Evolutionary conservation across 805 yeast genomes (phyloP), one percentile per base, ranked within the genome.

Genomic region (Sugiyamaella qingdaonensis): DNA sequence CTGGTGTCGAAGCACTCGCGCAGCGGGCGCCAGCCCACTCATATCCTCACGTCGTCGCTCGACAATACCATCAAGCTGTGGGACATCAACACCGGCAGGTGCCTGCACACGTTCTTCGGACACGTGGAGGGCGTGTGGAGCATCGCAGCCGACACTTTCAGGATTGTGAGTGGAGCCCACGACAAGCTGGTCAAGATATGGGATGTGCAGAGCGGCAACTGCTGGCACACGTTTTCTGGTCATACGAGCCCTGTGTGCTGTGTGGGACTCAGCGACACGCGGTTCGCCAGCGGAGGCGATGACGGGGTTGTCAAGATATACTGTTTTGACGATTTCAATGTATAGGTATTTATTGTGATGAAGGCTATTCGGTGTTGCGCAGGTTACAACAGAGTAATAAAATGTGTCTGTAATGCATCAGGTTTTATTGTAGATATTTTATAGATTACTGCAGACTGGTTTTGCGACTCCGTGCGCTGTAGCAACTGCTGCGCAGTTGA

Each of bases 91-190:
- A 81, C 94, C 0, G 97, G 97, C 2, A 81, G 82, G 67, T 92
- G 98, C 65, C 80, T 90, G 10, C 77, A 97, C 54, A 94, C 99
- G 0, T 92, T 94, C 68, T 94, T 92, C 73, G 99, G 99, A 2
- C 99, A 94, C 66, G 89, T 92, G 51, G 98, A 94, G 70, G 99
- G 99, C 19, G 96, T 94, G 16, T 92, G 98, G 97, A 89, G 92
- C 42, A 86, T 94, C 52, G 89, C 94, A 14, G 96, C 97, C 0
- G 98, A 94, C 72, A 90, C 91, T 37, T 94, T 94, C 76, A 79
- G 99, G 60, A 87, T 94, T 44, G 87, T 92, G 10, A 84, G 94
- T 62, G 98, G 98, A 1, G 91, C 97, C 1, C 97, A 94, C 65
- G 99, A 94, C 73, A 79, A 89, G 57, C 75, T 82, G 34, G 88